A percentile compares a stretch with the other conserved stretches of the same genome.
Evolutionary conservation across 2,329 filamentous ascomycete species (phyloP).

Genomic region (Ambrosiella cleistominuta): DNA sequence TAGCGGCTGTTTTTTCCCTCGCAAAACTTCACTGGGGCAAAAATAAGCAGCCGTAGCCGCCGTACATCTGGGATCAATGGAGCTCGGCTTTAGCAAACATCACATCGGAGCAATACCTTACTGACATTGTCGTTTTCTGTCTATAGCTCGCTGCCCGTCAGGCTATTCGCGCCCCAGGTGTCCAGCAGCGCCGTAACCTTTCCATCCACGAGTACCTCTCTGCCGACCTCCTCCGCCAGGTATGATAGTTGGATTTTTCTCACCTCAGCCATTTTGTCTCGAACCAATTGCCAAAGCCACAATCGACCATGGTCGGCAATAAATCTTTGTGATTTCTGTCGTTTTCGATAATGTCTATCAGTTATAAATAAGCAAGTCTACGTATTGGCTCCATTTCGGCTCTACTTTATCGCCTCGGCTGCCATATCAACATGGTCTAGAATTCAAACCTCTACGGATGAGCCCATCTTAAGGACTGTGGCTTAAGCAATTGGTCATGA

Average conservation of each 20-base stretch:
- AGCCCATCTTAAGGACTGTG: neutral
- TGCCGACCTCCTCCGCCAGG: constrained; percentile 68
- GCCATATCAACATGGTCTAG: neutral
- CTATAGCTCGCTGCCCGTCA: constrained; percentile 22
- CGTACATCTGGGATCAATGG: constrained; percentile 8
- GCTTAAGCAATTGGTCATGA: constrained; percentile 1
- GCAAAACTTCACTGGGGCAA: neutral
- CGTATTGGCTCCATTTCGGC: neutral
- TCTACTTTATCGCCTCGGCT: neutral
- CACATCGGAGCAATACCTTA: constrained; percentile 5
- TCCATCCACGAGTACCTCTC: constrained; percentile 98
- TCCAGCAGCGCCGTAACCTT: constrained; percentile 71
- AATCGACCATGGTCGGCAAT: neutral
- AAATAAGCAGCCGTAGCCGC: constrained; percentile 8
- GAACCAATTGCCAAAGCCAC: neutral
- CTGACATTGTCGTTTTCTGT: constrained; percentile 1
- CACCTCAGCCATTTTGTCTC: neutral
- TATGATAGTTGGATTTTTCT: constrained; percentile 21
- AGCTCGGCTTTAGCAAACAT: constrained; percentile 12
- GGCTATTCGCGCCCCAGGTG: constrained; percentile 42
- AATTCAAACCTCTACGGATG: neutral
- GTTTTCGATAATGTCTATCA: neutral
- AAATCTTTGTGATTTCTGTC: neutral
- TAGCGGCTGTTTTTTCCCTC: neutral
- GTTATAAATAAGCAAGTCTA: neutral